Evolutionary conservation across 2,329 filamentous ascomycete genomes (phyloP), one percentile per base, ranked within the genome.

Genomic region (Aspergillus ustus): DNA sequence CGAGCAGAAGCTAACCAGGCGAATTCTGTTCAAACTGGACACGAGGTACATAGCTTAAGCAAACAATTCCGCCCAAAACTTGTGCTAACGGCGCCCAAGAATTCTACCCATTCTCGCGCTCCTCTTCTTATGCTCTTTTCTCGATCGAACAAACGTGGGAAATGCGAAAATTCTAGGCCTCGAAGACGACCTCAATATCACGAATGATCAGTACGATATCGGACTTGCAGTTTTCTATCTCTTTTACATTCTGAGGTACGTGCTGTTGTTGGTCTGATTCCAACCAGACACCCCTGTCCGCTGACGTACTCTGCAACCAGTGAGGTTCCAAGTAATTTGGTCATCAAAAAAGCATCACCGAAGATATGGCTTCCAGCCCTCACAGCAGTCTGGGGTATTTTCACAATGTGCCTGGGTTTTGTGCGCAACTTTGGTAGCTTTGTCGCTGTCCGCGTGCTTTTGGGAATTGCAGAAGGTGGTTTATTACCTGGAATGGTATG

Each of bases 121-220:
- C 0, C 77, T 91, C 1, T 89, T 89, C 66, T 79, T 90, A 9
- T 89, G 86, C 75, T 89, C 87, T 1, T 85, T 85, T 65, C 79
- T 86, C 59, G 89, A 91, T 73, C 83, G 89, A 46, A 90, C 88
- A n/a, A 91, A 91, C 70, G 87, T 91, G 43, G 89, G 89, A 43
- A 91, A 91, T 69, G 89, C 88, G 25, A 87, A 87, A 63, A 86
- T 91, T 8, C 81, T 89, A 55, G 84, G 85, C 0, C 80, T 91
- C 15, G 85, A 89, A 66, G 66, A 77, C 1, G 85, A 88, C 67
- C 72, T 89, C 2, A 71, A 77, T 49, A 85, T 91, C 65, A 84
- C 77, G 5, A 84, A 88, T 60, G 76, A 81, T 58, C 85, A 91
- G 69, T 91, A 90, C 72, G 85, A 87, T 52, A 83, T 85, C 46